Evolutionary conservation across 140 eudicot species (phyloP), one percentile per base, ranked within the genome.

Genomic region (Ambrosia hybrid): DNA sequence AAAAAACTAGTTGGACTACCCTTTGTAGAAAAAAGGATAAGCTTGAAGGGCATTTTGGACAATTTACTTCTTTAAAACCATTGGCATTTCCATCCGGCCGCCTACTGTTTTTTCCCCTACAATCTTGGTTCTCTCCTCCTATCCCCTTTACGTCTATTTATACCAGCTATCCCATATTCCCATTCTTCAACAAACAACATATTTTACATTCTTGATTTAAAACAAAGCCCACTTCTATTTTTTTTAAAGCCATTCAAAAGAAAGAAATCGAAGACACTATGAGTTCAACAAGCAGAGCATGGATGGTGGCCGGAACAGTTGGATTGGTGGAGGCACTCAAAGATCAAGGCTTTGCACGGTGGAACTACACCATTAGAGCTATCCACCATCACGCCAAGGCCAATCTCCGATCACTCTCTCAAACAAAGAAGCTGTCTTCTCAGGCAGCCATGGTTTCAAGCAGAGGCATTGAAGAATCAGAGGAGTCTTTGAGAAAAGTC

Each of bases 301-400:
- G 34, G 34, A 30, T 30, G 34, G 34, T 30, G 34, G 34, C 34
- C 34, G 34, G 34, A 30, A 30, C 34, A 1, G 34, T 30, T 30
- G 34, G 34, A 30, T 30, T 30, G 34, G 34, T 30, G 2, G 34
- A 30, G 34, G 34, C 34, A 2, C 34, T 30, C 34, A 30, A 30
- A 30, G 34, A 30, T 30, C 34, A 80, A 53, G 85, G 89, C 15
- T 77, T 84, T 43, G 71, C 83, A 43, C 65, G 92, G 14, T 86
- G 92, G 92, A 84, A 81, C 21, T 55, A 81, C 76, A 65, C 89
- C 51, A 57, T 87, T 11, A 75, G 92, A 38, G 13, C 76, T 6
- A 15, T 83, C 16, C 86, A 87, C 64, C 85, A 84, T 51, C 85
- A 87, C 16, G 78, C 84, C 60, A 87, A 84, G 36, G 34, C 64